These are phyloP conservation scores for Beauveria asiatica DNA, from an alignment of 2,329 filamentous ascomycete genomes.

Conservation along the genomic window DNA sequence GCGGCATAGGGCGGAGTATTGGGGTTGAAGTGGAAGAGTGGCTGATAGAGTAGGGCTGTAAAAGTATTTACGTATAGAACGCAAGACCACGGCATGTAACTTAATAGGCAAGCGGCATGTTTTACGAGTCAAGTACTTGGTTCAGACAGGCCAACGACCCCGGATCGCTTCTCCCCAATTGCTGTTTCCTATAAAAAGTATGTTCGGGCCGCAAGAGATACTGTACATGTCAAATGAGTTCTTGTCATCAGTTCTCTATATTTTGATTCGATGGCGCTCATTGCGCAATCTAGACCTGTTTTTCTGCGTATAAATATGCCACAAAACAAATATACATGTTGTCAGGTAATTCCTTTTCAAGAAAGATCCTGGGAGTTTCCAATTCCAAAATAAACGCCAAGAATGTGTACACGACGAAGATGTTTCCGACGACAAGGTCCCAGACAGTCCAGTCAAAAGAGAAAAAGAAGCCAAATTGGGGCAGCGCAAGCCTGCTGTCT, in stretches of 20 bases:
- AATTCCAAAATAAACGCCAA: not conserved
- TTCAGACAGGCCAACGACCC: not conserved
- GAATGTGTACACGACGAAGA: not conserved
- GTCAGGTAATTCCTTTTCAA: not conserved
- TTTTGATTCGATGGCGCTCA: not conserved
- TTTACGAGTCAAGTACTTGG: not conserved
- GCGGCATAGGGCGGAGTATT: conserved; percentile 61
- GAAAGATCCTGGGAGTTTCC: not conserved
- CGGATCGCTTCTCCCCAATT: not conserved
- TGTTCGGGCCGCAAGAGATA: not conserved
- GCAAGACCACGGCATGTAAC: not conserved
- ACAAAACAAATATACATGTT: not conserved
- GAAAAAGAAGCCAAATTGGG: not conserved
- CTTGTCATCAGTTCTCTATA: conserved; percentile 8
- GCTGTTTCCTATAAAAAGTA: not conserved
- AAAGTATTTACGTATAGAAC: not conserved
- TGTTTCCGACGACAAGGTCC: no score
- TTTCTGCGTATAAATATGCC: not conserved
- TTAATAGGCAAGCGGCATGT: not conserved
- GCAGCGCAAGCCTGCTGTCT: conserved; percentile 4
- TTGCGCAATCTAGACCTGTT: not conserved
- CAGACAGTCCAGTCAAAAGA: not conserved
- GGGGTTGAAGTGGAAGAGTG: conserved; percentile 75
- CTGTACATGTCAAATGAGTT: conserved; percentile 1
- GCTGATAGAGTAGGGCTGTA: conserved; percentile 49